Evolutionary conservation across 495 filamentous ascomycete species (phyloP).

Genomic region (Hypoxylon perforatum): DNA sequence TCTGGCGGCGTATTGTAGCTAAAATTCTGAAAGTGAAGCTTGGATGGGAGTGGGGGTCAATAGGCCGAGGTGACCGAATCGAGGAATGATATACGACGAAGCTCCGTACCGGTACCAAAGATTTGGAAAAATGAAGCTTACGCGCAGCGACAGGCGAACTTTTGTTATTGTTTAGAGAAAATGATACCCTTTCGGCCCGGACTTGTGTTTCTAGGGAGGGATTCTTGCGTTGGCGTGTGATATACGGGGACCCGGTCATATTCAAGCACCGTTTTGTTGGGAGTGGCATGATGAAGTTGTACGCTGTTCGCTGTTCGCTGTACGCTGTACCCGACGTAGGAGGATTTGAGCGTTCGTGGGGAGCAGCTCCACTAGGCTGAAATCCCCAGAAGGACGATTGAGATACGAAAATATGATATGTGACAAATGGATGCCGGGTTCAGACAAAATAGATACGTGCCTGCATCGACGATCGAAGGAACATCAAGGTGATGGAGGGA

Average conservation of each 20-base stretch:
- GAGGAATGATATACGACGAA: constrained; percentile 34
- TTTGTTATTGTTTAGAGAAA: constrained; percentile 34
- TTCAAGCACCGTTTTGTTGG: constrained; percentile 29
- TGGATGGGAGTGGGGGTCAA: constrained; percentile 41
- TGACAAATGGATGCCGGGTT: constrained; percentile 35
- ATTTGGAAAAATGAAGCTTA: constrained; percentile 22
- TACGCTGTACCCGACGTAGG: constrained; percentile 37
- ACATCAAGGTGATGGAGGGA: constrained; percentile 37
- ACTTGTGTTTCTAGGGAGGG: constrained; percentile 17
- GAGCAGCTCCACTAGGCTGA: constrained; percentile 41
- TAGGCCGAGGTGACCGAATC: constrained; percentile 36
- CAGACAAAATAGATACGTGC: constrained; percentile 37
- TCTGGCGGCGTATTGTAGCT: constrained; percentile 25
- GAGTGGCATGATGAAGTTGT: constrained; percentile 36
- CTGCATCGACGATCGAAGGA: constrained; percentile 45
- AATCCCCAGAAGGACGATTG: constrained; percentile 31
- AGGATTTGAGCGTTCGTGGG: constrained; percentile 30
- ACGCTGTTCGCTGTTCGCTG: too few species aligned
- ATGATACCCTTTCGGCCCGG: constrained; percentile 41
- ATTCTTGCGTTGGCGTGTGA: constrained; percentile 31
- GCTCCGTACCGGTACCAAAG: constrained; percentile 34
- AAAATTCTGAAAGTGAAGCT: constrained; percentile 35
- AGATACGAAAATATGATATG: constrained; percentile 46
- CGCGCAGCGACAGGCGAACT: constrained; percentile 14
- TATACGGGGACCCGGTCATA: constrained; percentile 29